Conservation (phyloP, 768 basidiomycete genomes). For the Gymnopilus dilepis region DNA sequence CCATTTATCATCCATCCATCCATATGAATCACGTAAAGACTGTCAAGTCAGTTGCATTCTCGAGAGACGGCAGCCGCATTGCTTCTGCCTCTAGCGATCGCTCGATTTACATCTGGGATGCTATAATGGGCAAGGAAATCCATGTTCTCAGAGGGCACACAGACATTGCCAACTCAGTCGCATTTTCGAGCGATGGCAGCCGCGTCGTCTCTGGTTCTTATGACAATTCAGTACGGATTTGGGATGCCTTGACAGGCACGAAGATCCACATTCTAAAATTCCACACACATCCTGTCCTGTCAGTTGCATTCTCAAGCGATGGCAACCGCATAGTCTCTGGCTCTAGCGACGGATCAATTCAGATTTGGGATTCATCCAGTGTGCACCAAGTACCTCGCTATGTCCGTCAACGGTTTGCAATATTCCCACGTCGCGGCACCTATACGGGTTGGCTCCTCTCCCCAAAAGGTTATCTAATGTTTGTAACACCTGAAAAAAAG, state of each 20-base stretch:
- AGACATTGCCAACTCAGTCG: background rate
- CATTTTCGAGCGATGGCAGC: conserved; percentile 1
- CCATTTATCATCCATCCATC: background rate
- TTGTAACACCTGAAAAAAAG: conserved; percentile 3
- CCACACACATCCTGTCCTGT: background rate
- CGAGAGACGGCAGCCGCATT: conserved; percentile 7
- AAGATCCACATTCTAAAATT: too few relatives aligned
- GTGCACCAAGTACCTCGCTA: background rate
- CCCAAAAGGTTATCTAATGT: conserved; percentile 9
- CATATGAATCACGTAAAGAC: too few relatives aligned
- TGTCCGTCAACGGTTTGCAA: background rate
- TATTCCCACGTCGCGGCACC: background rate
- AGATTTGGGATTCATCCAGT: too few relatives aligned
- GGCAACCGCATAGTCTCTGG: too few relatives aligned
- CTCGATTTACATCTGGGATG: background rate
- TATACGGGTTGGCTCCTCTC: conserved; percentile 17
- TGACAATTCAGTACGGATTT: background rate
- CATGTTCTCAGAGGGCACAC: background rate
- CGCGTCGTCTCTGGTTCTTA: background rate
- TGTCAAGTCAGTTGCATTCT: conserved; percentile 1
- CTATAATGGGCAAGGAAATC: background rate
- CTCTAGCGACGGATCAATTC: too few relatives aligned
- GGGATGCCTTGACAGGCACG: background rate
- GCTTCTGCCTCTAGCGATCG: conserved; percentile 1
- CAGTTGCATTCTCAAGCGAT: too few relatives aligned